A percentile compares a stretch with the other conserved stretches of the same genome.
Evolutionary conservation across 306 rosid species (phyloP).

Genomic region (Malus asiatica): DNA sequence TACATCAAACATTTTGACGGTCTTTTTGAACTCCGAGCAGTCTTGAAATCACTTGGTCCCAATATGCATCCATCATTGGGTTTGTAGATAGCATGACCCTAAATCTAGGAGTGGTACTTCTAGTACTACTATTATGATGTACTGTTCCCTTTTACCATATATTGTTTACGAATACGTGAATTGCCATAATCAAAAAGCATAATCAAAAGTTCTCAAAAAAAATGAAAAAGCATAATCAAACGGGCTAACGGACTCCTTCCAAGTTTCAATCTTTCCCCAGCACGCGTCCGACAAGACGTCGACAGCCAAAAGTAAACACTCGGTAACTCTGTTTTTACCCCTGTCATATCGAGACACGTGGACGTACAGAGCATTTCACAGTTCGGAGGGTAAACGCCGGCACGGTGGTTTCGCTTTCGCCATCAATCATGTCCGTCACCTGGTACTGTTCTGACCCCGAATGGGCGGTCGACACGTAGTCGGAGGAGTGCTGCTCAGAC

Average conservation of each 20-base stretch:
- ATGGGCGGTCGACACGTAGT: not conserved
- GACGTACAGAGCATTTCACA: too few species aligned
- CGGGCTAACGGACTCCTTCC: not conserved
- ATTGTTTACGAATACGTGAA: too few species aligned
- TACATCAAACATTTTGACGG: accelerated
- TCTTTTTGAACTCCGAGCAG: too few species aligned
- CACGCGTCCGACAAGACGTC: constrained; percentile 22
- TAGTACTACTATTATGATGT: too few species aligned
- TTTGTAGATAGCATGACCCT: too few species aligned
- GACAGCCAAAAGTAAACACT: not conserved
- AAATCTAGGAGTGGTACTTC: too few species aligned
- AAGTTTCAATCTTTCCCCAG: not conserved
- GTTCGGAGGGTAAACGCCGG: not conserved
- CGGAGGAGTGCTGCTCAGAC: not conserved
- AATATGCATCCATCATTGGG: too few species aligned
- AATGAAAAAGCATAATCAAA: not conserved
- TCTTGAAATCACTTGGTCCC: too few species aligned
- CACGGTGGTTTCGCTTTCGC: not conserved
- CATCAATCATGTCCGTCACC: constrained; percentile 10
- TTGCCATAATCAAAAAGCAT: too few species aligned
- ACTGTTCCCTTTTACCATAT: not conserved
- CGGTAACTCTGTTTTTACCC: not conserved
- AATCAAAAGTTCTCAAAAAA: too few species aligned
- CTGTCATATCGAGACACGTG: constrained; percentile 11
- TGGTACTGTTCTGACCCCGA: not conserved